These are phyloP conservation scores for Myochromella boudieri DNA, from an alignment of 768 basidiomycete species.

Conservation along the genomic window DNA sequence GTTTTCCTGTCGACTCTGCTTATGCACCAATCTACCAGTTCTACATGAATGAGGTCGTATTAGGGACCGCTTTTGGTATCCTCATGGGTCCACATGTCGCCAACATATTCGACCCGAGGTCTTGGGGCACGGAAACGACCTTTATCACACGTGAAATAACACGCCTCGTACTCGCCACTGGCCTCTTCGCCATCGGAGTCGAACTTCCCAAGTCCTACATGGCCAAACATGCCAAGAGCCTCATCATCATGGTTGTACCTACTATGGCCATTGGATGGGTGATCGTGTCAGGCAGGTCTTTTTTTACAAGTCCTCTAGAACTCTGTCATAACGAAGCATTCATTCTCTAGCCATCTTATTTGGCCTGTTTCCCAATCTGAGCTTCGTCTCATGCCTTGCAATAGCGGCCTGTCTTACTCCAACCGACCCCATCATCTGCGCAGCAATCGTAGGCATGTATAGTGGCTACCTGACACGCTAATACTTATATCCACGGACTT, in stretches of 20 bases:
- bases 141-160: constrained; percentile 61
- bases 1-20: background rate
- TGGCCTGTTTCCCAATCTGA: constrained; percentile 68
- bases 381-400: constrained; percentile 75
- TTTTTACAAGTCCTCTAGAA: background rate
- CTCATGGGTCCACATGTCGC: constrained; percentile 73
- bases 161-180: constrained; percentile 72
- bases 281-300: constrained; percentile 57
- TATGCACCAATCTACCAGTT: constrained; percentile 38
- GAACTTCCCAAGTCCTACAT: constrained; percentile 90
- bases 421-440: constrained; percentile 93
- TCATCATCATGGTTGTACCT: constrained; percentile 70
- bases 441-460: constrained; percentile 67
- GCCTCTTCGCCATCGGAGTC: constrained; percentile 93
- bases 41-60: constrained; percentile 91
- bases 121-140: constrained; percentile 49
- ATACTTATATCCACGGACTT: background rate
- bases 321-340: background rate
- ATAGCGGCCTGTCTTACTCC: constrained; percentile 90
- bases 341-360: constrained; percentile 55
- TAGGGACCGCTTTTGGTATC: constrained; percentile 74
- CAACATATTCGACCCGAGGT: constrained; percentile 72
- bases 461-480: background rate
- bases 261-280: constrained; percentile 89
- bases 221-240: constrained; percentile 70